phyloP scores from a whole-genome alignment of 2,329 filamentous ascomycete genomes.

The Fusarium secorum region DNA sequence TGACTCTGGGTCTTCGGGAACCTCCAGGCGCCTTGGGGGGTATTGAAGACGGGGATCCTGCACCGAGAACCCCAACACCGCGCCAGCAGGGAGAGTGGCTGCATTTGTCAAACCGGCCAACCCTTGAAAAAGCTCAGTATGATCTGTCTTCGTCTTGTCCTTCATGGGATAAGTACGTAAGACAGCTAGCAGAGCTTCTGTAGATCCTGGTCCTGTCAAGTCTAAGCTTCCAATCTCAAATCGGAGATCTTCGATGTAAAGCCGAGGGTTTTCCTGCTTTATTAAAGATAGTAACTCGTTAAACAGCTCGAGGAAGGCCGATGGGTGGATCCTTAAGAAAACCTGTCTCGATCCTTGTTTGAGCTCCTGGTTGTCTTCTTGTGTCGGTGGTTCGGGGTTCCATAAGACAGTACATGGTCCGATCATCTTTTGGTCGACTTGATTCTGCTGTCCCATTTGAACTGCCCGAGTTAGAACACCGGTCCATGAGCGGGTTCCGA shows the following conservation, averaged over 20 bases:
- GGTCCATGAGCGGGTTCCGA: slow-evolving; percentile 58
- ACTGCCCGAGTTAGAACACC: slow-evolving; percentile 62
- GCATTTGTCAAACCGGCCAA: slow-evolving; percentile 71
- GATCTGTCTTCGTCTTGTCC: slow-evolving; percentile 44
- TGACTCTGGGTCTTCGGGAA: slow-evolving; percentile 49
- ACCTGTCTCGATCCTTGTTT: slow-evolving; percentile 53
- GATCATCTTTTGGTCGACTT: slow-evolving; percentile 60
- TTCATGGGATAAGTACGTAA: slow-evolving; percentile 61
- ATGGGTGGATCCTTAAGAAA: slow-evolving; percentile 82
- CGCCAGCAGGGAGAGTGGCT: slow-evolving; percentile 72
- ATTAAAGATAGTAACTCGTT: slow-evolving; percentile 65
- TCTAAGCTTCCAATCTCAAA: slow-evolving; percentile 71
- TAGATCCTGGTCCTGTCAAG: slow-evolving; percentile 73
- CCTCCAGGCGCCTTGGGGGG: slow-evolving; percentile 68
- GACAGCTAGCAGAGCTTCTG: slow-evolving; percentile 76
- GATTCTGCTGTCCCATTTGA: slow-evolving; percentile 50
- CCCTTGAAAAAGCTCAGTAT: slow-evolving; percentile 59
- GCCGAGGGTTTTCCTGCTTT: slow-evolving; percentile 67
- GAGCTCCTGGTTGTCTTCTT: slow-evolving; percentile 35
- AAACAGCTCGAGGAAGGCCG: slow-evolving; percentile 76
- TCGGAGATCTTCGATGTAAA: slow-evolving; percentile 73
- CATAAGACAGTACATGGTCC: slow-evolving; percentile 79
- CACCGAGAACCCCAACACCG: slow-evolving; percentile 75
- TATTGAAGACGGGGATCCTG: slow-evolving; percentile 83
- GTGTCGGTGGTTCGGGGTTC: slow-evolving; percentile 60